Base-by-base conservation (phyloP, 306 rosid genomes). In the Echinosophora koreensis region DNA sequence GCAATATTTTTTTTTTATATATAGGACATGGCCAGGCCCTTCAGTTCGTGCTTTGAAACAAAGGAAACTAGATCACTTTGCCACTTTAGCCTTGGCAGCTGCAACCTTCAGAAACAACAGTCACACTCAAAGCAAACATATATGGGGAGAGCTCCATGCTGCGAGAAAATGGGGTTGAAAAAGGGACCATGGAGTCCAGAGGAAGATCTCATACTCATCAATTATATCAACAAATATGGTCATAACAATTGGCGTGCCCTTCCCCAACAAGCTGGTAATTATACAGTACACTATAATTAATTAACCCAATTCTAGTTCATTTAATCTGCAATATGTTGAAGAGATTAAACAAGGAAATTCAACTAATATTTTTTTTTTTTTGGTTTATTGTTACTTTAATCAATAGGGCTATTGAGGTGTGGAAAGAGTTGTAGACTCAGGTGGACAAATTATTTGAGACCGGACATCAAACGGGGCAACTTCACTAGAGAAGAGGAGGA, bases 371-470 rank as follows among this genome's bases (percentile, higher is more conserved):
- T 6, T 28, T 6, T 50, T 69, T 6, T 7, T 41, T 8, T 37
- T 37, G 41, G 11, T 7, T 8, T 8, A 18, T 18, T 7, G 4
- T 32, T 5, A 28, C 32, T 47, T 13, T 44, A 5, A 35, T 37
- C 28, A 37, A 30, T 5, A 93, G 97, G 97, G 11, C 57, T 93
- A 2, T 82, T 82, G 49, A 86, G 97, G 60, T 90, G 97, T 84
- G 97, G 97, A 52, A 93, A 93, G 86, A 93, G 97, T 82, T 93
- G 97, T 77, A 81, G 97, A 42, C 87, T 93, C 1, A 52, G 97
- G 13, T 93, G 96, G 96, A 87, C 70, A 15, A 93, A 93, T 70
- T 93, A 93, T 61, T 15, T 93, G 54, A 89, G 89, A 57, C 94
- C 94, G 0, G 97, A 89, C 58, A 88, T 91, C 66, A 91, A 89